Percentiles rank a stretch among this genome's conserved stretches.
phyloP scores from a whole-genome alignment of 139 green algal species.

The Picochlorum sp. region DNA sequence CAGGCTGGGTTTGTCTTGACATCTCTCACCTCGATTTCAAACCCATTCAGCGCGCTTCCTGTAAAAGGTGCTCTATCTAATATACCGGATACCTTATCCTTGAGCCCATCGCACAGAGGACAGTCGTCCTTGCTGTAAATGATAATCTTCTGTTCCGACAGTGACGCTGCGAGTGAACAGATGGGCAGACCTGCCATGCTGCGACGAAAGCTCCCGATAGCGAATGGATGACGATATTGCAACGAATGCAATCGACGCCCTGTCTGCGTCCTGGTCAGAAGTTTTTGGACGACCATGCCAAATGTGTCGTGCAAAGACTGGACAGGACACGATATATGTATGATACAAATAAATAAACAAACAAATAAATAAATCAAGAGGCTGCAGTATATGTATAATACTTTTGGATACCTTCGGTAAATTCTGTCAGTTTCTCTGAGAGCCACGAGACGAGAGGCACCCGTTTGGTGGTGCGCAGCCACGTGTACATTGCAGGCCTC shows the following conservation, averaged over 20 bases:
- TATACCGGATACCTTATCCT: constrained; percentile 33
- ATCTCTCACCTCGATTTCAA: constrained; percentile 38
- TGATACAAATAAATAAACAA: too few species aligned
- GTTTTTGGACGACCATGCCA: too few species aligned
- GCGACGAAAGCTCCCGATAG: too few species aligned
- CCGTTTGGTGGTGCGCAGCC: neutral
- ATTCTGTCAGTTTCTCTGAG: neutral
- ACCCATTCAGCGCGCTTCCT: constrained; percentile 22
- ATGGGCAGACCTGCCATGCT: neutral
- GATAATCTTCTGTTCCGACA: constrained; percentile 15
- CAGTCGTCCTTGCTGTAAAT: constrained; percentile 57
- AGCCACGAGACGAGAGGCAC: constrained; percentile 4
- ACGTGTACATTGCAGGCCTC: neutral
- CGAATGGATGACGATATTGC: too few species aligned
- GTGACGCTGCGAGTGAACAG: neutral
- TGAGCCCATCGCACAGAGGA: constrained; percentile 43
- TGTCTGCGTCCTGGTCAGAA: too few species aligned
- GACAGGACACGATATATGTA: too few species aligned
- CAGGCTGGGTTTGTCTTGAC: constrained; percentile 30
- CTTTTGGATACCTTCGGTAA: constrained; percentile 1
- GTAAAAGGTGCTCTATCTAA: constrained; percentile 45
- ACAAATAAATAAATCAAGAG: neutral
- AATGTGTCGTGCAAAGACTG: too few species aligned
- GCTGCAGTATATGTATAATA: constrained; percentile 9
- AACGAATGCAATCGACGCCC: too few species aligned